Evolutionary conservation across 2,329 filamentous ascomycete species (phyloP), one percentile per base, ranked within the genome.

Genomic region (Colletotrichum simmondsii): DNA sequence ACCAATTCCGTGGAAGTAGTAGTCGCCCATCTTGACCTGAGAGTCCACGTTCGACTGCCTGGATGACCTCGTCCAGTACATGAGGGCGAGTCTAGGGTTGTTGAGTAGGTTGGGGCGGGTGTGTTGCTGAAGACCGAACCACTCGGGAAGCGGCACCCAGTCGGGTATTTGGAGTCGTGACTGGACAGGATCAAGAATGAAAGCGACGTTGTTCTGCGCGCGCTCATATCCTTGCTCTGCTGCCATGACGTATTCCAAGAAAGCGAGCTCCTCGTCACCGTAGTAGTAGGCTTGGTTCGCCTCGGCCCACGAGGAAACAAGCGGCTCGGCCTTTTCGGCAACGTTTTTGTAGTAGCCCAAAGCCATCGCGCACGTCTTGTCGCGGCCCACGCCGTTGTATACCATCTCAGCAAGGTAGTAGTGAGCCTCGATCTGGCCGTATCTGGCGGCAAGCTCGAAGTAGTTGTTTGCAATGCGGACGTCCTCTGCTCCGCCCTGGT

Each of bases 11-110:
- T 90, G 84, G 37, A 97, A 91, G 81, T 99, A 98, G 83, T 98
- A 98, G 83, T 99, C 97, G 52, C 97, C 97, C 93, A 98, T 98
- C 84, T 99, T 99, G 76, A 99, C 94, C 75, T 98, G 88, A 0
- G 95, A 94, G 83, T 99, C 97, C 58, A 97, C 93, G 76, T 99
- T 99, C 59, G 92, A 90, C 80, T 99, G 97, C 76, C 95, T 94
- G 2, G 97, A 95, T 11, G 96, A 98, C 46, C 97, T 92, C 0
- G 96, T 98, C 94, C 95, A 99, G 84, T 98, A 97, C 46, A 97
- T 92, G 62, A 99, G 87, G 1, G 95, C 95, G 3, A 98, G 83
- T 5, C 82, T 80, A 1, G 89, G 84, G 76, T 91, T 88, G 65
- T 87, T 81, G 8, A 91, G 81, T 10, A 90, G 81, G 74, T 75